phyloP scores from a whole-genome alignment of 2,329 filamentous ascomycete genomes.

The Calonectria leucothoes region DNA sequence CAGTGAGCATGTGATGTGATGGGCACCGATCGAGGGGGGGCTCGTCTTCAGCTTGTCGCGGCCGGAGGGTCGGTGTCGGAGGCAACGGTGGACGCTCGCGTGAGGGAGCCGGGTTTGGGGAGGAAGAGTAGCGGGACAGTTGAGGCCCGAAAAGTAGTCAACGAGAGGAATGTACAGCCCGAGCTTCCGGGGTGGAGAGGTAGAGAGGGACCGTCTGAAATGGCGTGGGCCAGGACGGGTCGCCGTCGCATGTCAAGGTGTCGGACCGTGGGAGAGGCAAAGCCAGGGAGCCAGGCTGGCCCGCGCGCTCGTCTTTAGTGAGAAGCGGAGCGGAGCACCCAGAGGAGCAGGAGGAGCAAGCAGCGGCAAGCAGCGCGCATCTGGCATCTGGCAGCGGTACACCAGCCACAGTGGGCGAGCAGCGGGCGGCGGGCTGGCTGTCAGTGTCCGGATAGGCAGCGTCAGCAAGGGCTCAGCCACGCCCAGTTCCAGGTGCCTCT shows the following conservation, averaged over 20 bases:
- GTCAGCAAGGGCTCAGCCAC: not conserved
- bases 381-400: conserved; percentile 16
- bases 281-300: conserved; percentile 33
- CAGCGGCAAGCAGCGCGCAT: not conserved
- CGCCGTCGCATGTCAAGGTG: conserved; percentile 40
- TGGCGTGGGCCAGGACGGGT: conserved; percentile 41
- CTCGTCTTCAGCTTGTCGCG: conserved; percentile 33
- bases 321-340: conserved; percentile 28
- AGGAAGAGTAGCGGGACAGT: conserved; percentile 3
- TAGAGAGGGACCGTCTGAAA: conserved; percentile 37
- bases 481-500: not conserved
- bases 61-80: conserved; percentile 20
- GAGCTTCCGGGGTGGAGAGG: conserved; percentile 41
- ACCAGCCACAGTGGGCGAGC: conserved; percentile 34
- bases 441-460: too few species aligned
- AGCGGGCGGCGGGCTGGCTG: too few species aligned
- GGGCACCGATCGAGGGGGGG: conserved; percentile 34
- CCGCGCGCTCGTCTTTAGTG: conserved; percentile 30
- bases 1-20: conserved; percentile 39
- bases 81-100: conserved; percentile 36
- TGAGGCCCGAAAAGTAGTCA: conserved; percentile 22
- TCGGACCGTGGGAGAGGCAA: conserved; percentile 29
- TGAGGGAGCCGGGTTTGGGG: conserved; percentile 37
- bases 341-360: conserved; percentile 7
- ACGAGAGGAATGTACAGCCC: conserved; percentile 38